Conservation (phyloP, 805 yeast genomes). For the Pichia sporocuriosa region DNA sequence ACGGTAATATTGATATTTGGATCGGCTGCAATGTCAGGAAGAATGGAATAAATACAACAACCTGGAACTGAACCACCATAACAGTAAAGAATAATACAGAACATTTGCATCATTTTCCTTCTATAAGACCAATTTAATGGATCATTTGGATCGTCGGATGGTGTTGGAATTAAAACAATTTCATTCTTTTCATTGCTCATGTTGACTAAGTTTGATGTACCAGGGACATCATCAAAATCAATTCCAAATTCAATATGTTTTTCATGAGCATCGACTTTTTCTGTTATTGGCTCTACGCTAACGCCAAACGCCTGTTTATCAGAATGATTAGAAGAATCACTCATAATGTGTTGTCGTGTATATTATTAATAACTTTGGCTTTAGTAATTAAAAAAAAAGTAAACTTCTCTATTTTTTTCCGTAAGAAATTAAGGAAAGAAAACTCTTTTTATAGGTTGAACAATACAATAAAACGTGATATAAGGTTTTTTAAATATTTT, state of each 20-base stretch:
- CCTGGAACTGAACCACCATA: slow-evolving; percentile 25
- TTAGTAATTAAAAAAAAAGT: too few species aligned
- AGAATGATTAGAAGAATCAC: too few species aligned
- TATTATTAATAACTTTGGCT: too few species aligned
- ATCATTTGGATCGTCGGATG: slow-evolving; percentile 62
- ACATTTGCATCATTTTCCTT: slow-evolving; percentile 42
- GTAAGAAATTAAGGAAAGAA: too few species aligned
- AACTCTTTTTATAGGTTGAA: too few species aligned
- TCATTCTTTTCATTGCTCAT: slow-evolving; percentile 19
- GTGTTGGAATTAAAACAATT: slow-evolving; percentile 57
- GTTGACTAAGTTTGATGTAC: slow-evolving; percentile 46
- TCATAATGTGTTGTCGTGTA: too few species aligned
- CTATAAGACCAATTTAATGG: slow-evolving; percentile 55
- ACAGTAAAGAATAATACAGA: slow-evolving; percentile 37
- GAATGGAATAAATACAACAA: slow-evolving; percentile 18
- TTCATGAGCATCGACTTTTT: not conserved
- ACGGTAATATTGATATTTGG: slow-evolving; percentile 24
- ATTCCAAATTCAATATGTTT: slow-evolving; percentile 9
- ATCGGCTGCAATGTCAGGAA: slow-evolving; percentile 24
- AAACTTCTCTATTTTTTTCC: too few species aligned
- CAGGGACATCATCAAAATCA: slow-evolving; percentile 39
- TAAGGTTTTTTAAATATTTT: too few species aligned
- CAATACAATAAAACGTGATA: too few species aligned
- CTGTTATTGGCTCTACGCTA: not conserved
- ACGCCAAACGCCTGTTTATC: too few species aligned